phyloP scores from a whole-genome alignment of 306 rosid genomes.

The Canavalia ensiformis region DNA sequence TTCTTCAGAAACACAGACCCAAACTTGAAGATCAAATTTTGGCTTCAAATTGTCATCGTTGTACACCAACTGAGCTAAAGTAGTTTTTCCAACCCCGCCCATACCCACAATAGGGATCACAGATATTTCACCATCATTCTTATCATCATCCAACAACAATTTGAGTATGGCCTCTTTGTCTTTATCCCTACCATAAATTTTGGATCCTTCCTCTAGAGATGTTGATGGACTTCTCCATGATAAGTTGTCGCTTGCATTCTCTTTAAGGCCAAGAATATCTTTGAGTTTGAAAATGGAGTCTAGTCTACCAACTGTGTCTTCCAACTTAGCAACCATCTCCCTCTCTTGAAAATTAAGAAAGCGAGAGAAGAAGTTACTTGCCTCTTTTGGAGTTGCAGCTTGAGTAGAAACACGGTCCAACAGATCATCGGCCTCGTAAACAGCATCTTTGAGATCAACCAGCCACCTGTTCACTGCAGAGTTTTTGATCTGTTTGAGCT shows the following conservation, averaged over 20 bases:
- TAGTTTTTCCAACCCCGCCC: slow-evolving; percentile 31
- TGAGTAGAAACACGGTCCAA: too few species aligned
- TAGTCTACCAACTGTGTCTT: not conserved
- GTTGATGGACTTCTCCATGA: slow-evolving; percentile 20
- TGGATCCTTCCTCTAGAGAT: not conserved
- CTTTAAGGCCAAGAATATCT: slow-evolving; percentile 36
- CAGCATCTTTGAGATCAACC: not conserved
- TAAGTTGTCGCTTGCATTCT: not conserved
- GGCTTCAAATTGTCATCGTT: not conserved
- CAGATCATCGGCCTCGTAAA: too few species aligned
- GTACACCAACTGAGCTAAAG: not conserved
- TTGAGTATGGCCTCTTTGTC: slow-evolving; percentile 22
- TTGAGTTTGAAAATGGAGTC: slow-evolving; percentile 10
- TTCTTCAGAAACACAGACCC: not conserved
- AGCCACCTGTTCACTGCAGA: slow-evolving; percentile 48
- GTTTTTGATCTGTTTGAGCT: slow-evolving; percentile 42
- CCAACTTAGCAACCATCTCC: not conserved
- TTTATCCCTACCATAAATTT: slow-evolving; percentile 2
- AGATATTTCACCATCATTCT: not conserved
- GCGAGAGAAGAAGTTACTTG: too few species aligned
- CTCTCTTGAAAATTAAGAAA: too few species aligned
- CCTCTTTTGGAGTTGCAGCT: too few species aligned
- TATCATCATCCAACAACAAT: not conserved
- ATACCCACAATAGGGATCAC: slow-evolving; percentile 18
- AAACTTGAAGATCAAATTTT: not conserved